phyloP scores from a whole-genome alignment of 805 yeast genomes.

The Kuraishia ogatae region DNA sequence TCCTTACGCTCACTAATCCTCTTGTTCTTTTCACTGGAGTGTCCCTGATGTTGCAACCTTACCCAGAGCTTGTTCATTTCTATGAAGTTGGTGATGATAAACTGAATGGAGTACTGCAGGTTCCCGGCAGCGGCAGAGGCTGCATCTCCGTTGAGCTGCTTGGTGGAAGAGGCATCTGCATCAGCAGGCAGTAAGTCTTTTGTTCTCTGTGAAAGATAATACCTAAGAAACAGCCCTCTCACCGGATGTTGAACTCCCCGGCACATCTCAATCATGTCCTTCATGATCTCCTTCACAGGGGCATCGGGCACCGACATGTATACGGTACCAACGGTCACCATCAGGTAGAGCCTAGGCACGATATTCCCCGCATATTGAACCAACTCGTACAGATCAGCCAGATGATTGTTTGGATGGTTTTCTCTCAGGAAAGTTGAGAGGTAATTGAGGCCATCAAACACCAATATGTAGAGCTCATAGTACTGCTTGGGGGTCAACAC shows the following conservation, averaged over 20 bases:
- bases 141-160: constrained; percentile 8
- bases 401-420: constrained; percentile 58
- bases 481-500: constrained; percentile 80
- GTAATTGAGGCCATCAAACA: constrained; percentile 72
- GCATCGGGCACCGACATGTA: constrained; percentile 73
- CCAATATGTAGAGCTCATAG: constrained; percentile 80
- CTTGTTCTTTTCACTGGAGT: constrained; percentile 67
- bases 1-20: constrained; percentile 78
- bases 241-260: constrained; percentile 95
- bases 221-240: constrained; percentile 82
- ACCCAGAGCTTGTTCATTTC: constrained; percentile 99
- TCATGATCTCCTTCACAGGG: constrained; percentile 78
- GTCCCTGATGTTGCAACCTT: constrained; percentile 92
- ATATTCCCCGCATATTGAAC: constrained; percentile 95
- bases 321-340: constrained; percentile 92
- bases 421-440: constrained; percentile 58
- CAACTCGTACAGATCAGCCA: constrained; percentile 86
- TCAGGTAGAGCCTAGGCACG: constrained; percentile 82
- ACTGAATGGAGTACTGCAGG: constrained; percentile 63
- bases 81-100: constrained; percentile 77
- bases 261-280: constrained; percentile 97
- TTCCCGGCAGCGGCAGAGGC: constrained; percentile 22
- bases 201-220: constrained; percentile 79
- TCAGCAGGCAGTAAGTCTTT: constrained; percentile 49
- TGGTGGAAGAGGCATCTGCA: constrained; percentile 14